phyloP scores from a whole-genome alignment of 306 rosid genomes.

The Abrus pulchellus region DNA sequence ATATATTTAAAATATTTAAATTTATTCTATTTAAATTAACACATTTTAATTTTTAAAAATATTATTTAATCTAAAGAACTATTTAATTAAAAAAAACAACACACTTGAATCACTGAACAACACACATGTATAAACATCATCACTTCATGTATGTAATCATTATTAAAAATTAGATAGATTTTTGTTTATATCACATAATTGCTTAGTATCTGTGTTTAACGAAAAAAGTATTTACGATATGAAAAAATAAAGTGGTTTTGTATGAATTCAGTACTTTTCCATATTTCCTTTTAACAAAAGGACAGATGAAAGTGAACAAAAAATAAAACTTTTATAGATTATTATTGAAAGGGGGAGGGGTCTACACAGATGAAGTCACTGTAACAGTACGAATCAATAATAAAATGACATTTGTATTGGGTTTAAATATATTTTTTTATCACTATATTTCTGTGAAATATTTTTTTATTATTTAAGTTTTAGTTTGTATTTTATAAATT shows the following conservation, averaged over 20 bases:
- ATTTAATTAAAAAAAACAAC: neutral
- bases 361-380: neutral
- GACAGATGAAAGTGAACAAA: conserved; percentile 20
- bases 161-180: neutral
- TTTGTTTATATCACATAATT: neutral
- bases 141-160: neutral
- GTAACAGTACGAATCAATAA: conserved; percentile 1
- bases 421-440: no score
- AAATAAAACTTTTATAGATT: neutral
- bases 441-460: no score
- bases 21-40: no score
- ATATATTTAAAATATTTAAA: no score
- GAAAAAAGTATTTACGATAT: neutral
- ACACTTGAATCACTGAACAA: neutral
- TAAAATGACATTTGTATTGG: conserved; percentile 9
- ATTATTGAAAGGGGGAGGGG: neutral
- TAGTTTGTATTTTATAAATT: no score
- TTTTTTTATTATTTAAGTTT: no score
- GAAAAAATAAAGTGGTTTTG: neutral
- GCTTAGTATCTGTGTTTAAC: conserved; percentile 24
- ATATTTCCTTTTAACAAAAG: conserved; percentile 16
- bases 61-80: neutral
- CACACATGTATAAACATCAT: neutral
- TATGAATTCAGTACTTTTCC: neutral
- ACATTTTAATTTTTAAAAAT: no score